These are phyloP conservation scores for Pontederia paniculata DNA, from an alignment of 176 grass and related monocot genomes.

Conservation along the genomic window DNA sequence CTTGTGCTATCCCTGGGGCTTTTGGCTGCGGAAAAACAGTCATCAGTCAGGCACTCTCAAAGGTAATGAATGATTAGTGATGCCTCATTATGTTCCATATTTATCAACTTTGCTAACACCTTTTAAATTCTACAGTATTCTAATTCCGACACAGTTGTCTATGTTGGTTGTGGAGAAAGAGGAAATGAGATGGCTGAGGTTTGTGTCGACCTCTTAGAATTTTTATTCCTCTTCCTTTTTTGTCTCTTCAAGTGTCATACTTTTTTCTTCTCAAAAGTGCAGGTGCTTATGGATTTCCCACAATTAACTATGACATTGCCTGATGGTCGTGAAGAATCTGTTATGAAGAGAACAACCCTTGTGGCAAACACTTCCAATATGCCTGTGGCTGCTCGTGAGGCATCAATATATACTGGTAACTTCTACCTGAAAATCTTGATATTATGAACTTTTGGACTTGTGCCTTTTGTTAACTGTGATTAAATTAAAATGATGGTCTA, in stretches of 20 bases:
- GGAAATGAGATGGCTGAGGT: constrained; percentile 95
- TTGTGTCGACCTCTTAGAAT: neutral
- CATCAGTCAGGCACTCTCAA: constrained; percentile 95
- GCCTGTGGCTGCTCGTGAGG: constrained; percentile 93
- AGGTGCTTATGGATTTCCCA: constrained; percentile 96
- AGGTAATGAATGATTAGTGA: constrained; percentile 28
- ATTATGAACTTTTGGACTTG: too few relatives aligned
- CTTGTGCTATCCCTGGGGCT: constrained; percentile 86
- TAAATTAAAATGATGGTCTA: too few relatives aligned
- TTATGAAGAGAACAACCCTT: constrained; percentile 82
- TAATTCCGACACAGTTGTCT: constrained; percentile 80
- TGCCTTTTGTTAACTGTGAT: too few relatives aligned
- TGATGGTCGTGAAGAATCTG: constrained; percentile 89
- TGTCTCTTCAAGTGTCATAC: neutral
- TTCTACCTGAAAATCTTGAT: neutral
- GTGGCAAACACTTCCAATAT: constrained; percentile 98
- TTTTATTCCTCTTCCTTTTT: neutral
- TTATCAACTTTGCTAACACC: constrained; percentile 12
- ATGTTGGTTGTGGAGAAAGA: constrained; percentile 89
- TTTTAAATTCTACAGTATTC: constrained; percentile 51
- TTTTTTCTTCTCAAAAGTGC: neutral
- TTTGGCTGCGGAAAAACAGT: constrained; percentile 98
- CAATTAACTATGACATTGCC: constrained; percentile 83
- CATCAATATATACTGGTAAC: constrained; percentile 86
- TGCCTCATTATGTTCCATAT: neutral